Conservation (phyloP, 495 filamentous ascomycete species). For the Chaetomium fimeti region DNA sequence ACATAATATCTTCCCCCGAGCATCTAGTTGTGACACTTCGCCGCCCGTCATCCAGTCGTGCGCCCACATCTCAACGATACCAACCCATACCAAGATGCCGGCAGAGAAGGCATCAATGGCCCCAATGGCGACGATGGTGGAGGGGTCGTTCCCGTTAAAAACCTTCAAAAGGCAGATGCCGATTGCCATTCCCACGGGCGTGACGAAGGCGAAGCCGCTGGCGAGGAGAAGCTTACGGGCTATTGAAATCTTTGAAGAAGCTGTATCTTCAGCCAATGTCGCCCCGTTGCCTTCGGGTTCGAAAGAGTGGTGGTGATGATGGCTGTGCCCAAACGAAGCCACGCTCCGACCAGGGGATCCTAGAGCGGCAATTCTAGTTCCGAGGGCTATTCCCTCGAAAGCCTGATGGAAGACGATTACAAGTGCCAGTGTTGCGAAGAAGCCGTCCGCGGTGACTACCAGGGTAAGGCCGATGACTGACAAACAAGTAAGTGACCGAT, state of each 20-base stretch:
- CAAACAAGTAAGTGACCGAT: neutral
- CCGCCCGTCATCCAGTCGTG: constrained; percentile 52
- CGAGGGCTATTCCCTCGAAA: constrained; percentile 79
- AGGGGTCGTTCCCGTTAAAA: constrained; percentile 58
- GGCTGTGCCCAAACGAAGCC: constrained; percentile 19
- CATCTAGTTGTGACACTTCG: constrained; percentile 28
- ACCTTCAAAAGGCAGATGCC: constrained; percentile 52
- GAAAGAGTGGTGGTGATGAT: constrained; percentile 23
- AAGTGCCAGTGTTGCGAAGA: constrained; percentile 55
- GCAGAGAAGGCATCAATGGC: constrained; percentile 58
- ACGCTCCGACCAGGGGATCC: constrained; percentile 5
- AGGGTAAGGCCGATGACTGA: constrained; percentile 59
- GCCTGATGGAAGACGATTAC: constrained; percentile 68
- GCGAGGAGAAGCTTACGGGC: constrained; percentile 48
- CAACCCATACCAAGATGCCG: constrained; percentile 60
- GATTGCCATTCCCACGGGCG: constrained; percentile 59
- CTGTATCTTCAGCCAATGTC: no score
- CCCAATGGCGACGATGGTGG: constrained; percentile 55
- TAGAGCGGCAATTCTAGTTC: constrained; percentile 60
- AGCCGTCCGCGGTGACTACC: constrained; percentile 56
- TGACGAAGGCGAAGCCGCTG: constrained; percentile 52
- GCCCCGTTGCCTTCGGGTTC: neutral
- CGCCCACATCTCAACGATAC: constrained; percentile 60
- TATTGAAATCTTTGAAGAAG: no score
- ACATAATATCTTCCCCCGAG: constrained; percentile 23